Evolutionary conservation across 2,329 filamentous ascomycete species (phyloP), one percentile per base, ranked within the genome.

Genomic region (Ophiostoma novo-ulmi): DNA sequence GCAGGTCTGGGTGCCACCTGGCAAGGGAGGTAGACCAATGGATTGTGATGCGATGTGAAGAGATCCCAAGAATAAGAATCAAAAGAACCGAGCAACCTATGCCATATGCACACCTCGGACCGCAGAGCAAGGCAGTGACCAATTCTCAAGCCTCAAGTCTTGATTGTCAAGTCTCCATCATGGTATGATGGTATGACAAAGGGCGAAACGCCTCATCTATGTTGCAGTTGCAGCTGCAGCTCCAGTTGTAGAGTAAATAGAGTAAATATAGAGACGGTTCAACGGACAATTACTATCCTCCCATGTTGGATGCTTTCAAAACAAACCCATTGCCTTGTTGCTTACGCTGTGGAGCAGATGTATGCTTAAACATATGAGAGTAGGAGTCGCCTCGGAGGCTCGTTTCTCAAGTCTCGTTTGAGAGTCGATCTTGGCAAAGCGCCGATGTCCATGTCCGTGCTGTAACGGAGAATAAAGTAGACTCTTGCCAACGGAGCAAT

Each of bases 131-230:
- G 14, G 44, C 20, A 48, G 44, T 48, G 44, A 20, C 44, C 44
- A 20, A 31, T 1, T 48, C 14, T 48, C 44, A 5, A 48, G 44
- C n/a, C 17, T 48, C 44, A 7, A 7, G 17, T 20, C 41, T 48
- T 48, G 44, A 48, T 2, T 48, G 14, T 48, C 44, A n/a, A 17
- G 48, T 26, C 14, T 63, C 26, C 58, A 63, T 63, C 11, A 17
- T 35, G 55, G 58, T 63, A 63, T 35, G 58, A 17, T 35, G 55
- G 58, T 63, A 63, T 35, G 58, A 63, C 58, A 63, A 63, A 63
- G n/a, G 11, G 58, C 14, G 8, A 52, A 17, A 17, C 44, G 58
- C 58, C 26, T 58, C 52, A 17, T 13, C 26, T 14, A 35, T 35
- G 58, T 63, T 63, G 58, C 58, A 63, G 52, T 58, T 14, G 52